Conservation (phyloP, 768 basidiomycete genomes). For the Pisolithus sp. region DNA sequence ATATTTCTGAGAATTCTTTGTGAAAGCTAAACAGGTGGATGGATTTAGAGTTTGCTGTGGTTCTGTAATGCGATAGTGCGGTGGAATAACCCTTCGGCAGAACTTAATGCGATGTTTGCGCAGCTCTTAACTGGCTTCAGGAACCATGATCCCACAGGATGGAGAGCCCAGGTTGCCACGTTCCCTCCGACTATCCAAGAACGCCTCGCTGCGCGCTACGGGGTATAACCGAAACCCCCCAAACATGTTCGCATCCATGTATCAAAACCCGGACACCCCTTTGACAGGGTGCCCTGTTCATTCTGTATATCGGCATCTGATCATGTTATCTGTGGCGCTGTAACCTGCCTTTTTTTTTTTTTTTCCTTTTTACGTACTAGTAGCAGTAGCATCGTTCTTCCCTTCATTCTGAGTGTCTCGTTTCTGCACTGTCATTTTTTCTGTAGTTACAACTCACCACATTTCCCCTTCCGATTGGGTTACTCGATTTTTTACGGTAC, state of each 20-base stretch:
- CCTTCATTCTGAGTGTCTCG: conserved; percentile 2
- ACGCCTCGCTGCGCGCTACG: conserved; percentile 80
- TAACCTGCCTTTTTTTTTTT: conserved; percentile 12
- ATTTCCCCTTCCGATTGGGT: conserved; percentile 1
- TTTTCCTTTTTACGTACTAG: conserved; percentile 11
- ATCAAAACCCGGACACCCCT: conserved; percentile 4
- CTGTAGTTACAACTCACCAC: conserved; percentile 27
- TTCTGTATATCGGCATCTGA: conserved; percentile 7
- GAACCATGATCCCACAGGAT: conserved; percentile 76
- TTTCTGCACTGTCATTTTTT: conserved; percentile 8
- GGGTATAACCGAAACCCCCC: conserved; percentile 46
- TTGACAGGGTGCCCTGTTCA: background rate
- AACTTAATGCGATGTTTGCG: conserved; percentile 92
- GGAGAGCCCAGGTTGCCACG: conserved; percentile 73
- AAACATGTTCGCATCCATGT: conserved; percentile 4
- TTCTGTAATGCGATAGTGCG: conserved; percentile 98
- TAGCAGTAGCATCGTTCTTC: conserved; percentile 21
- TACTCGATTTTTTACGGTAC: conserved; percentile 13
- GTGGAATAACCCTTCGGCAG: conserved; percentile 88
- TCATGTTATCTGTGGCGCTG: conserved; percentile 9
- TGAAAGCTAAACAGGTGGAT: background rate
- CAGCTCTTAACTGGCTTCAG: conserved; percentile 87
- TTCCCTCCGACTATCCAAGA: conserved; percentile 90
- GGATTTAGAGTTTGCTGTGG: conserved; percentile 77
- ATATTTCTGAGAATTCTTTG: background rate